These are phyloP conservation scores for Saxispiralis lemnorum DNA, from an alignment of 495 filamentous ascomycete species.

Conservation along the genomic window DNA sequence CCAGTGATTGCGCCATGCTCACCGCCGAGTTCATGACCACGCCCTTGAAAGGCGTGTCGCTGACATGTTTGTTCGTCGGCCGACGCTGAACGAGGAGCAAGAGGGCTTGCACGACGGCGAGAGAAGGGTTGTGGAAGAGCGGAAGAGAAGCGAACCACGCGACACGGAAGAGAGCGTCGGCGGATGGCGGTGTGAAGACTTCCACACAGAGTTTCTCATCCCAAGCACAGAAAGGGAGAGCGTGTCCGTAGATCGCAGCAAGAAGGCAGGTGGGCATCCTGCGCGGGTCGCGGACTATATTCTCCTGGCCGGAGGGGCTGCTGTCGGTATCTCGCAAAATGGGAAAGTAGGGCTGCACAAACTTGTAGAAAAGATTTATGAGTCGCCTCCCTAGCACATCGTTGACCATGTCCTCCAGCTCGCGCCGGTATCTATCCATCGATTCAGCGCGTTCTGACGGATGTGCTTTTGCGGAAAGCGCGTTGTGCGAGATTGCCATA, in stretches of 20 bases:
- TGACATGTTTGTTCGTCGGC: conserved; percentile 16
- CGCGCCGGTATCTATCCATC: conserved; percentile 6
- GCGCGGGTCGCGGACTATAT: conserved; percentile 1
- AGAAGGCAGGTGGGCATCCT: conserved; percentile 10
- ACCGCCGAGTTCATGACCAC: conserved; percentile 9
- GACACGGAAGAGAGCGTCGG: conserved; percentile 12
- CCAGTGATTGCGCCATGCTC: conserved; percentile 38
- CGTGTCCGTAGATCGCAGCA: conserved; percentile 14
- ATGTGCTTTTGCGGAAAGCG: conserved; percentile 12
- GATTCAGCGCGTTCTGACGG: conserved; percentile 1
- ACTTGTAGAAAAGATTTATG: conserved; percentile 14
- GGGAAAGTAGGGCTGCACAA: conserved; percentile 16
- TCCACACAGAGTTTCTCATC: conserved; percentile 16
- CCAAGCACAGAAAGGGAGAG: conserved; percentile 14
- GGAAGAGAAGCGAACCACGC: conserved; percentile 9
- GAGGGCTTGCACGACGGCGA: conserved; percentile 9
- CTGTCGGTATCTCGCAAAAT: conserved; percentile 7
- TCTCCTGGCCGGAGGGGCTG: not conserved
- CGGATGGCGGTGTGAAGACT: conserved; percentile 12
- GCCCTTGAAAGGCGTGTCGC: conserved; percentile 12
- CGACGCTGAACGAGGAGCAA: conserved; percentile 11
- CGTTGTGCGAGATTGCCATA: conserved; percentile 14
- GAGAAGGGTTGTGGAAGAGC: conserved; percentile 10
- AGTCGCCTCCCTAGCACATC: conserved; percentile 13
- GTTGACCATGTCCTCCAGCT: conserved; percentile 13